A percentile compares a stretch with the other conserved stretches of the same genome.
Conservation (phyloP, 2,329 filamentous ascomycete species). For the Paecilomyces dactylethromorphus region DNA sequence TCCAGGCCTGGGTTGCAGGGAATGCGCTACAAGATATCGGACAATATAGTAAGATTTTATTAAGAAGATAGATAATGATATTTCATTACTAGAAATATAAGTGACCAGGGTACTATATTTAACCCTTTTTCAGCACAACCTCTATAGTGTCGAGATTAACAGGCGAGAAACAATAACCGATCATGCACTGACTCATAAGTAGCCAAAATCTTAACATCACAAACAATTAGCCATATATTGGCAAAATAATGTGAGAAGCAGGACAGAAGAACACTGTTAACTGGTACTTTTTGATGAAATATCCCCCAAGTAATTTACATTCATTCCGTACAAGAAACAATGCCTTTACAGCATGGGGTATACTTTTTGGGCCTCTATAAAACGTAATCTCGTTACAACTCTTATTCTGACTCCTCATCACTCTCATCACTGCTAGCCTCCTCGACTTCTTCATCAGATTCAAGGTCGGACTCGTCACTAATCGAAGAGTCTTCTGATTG, state of each 20-base stretch:
- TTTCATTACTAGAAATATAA: not conserved
- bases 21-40: not conserved
- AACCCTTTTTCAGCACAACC: not conserved
- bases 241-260: not conserved
- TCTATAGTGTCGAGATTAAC: not conserved
- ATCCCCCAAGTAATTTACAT: not conserved
- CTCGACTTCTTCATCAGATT: slow-evolving; percentile 27
- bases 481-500: slow-evolving; percentile 49
- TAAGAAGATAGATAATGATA: not conserved
- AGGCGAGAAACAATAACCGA: not conserved
- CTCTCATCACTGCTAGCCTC: slow-evolving; percentile 21
- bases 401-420: slow-evolving; percentile 9
- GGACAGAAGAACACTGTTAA: not conserved
- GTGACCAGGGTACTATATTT: not conserved
- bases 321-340: not conserved
- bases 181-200: not conserved
- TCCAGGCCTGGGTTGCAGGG: not conserved
- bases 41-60: not conserved
- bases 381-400: not conserved
- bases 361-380: not conserved
- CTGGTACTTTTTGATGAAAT: not conserved
- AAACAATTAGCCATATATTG: not conserved
- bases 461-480: slow-evolving; percentile 53
- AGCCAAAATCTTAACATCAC: not conserved
- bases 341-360: slow-evolving; percentile 2